Base-by-base conservation (phyloP, 2,329 filamentous ascomycete species). In the Pseudocercospora fijiensis region DNA sequence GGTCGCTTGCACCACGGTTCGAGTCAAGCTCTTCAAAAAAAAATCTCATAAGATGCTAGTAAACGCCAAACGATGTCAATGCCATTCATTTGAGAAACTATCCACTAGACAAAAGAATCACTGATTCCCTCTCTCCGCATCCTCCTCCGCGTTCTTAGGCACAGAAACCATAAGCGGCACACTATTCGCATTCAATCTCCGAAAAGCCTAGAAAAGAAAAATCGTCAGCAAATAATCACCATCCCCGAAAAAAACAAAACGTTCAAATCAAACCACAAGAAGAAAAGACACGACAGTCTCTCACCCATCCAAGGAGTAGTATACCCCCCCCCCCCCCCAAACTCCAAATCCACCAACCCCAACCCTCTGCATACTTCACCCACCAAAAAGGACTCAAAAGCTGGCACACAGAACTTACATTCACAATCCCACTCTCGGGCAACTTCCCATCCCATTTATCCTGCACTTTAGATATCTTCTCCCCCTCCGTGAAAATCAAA, bases 371-470 rank as follows among this genome's bases (percentile, higher is more conserved):
- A 69, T 78, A 78, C 60, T 74, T 65, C 16, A 70, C 58, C 79
- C 78, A 79, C 75, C 76, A 79, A 49, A 73, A 70, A 6, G 76
- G 74, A 66, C 65, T 76, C 49, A 77, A 49, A 37, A 79, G 65
- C 37, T 72, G 65, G 37, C 67, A 62, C 13, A 64, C 28, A 66
- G 53, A 62, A 81, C 83, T 81, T 69, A 84, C 83, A 76, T 84
- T 82, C 26, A 76, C 75, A 70, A 86, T 80, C 1, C 73, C 67
- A 0, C 79, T 76, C 7, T 85, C 82, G 0, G 83, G 83, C 65
- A 85, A 67, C 61, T 83, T 78, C 1, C 82, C 83, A 75, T 83
- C 73, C 83, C 84, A 86, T 70, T 79, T 80, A 73, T 86, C 84
- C 73, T 85, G 79, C 3, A 86, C 79, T 73, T 81, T 82, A 1